Conservation (phyloP, 1,284 basidiomycete species). For the Leccinum fuscescens region DNA sequence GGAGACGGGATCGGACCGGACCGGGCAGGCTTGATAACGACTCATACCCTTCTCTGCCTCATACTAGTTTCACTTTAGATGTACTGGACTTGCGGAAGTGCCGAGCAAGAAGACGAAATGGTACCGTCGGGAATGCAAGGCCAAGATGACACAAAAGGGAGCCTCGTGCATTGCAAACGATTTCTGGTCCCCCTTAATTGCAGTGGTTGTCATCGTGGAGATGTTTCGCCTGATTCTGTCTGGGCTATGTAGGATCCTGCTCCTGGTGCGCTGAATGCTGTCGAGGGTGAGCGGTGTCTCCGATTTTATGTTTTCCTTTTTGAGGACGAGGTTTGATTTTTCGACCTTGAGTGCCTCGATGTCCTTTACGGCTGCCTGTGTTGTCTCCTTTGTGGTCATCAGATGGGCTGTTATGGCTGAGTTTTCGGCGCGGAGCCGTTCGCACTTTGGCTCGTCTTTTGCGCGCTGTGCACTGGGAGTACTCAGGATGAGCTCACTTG, state of each 20-base stretch:
- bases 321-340: slow-evolving; percentile 55
- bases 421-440: slow-evolving; percentile 61
- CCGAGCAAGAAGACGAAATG: slow-evolving; percentile 63
- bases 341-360: slow-evolving; percentile 70
- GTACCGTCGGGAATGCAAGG: slow-evolving; percentile 68
- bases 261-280: slow-evolving; percentile 56
- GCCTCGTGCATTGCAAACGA: slow-evolving; percentile 59
- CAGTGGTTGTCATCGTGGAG: slow-evolving; percentile 61
- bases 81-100: slow-evolving; percentile 59
- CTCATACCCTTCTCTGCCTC: no score
- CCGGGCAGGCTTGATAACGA: slow-evolving; percentile 33
- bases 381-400: slow-evolving; percentile 64
- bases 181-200: slow-evolving; percentile 56
- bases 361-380: slow-evolving; percentile 54
- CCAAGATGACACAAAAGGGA: slow-evolving; percentile 31
- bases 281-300: slow-evolving; percentile 59
- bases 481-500: slow-evolving; percentile 48
- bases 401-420: slow-evolving; percentile 60
- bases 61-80: slow-evolving; percentile 69
- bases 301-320: slow-evolving; percentile 61
- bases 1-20: neutral
- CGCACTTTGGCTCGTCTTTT: slow-evolving; percentile 66
- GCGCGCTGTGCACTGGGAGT: slow-evolving; percentile 57
- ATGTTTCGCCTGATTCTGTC: slow-evolving; percentile 83
- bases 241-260: slow-evolving; percentile 83